These are phyloP conservation scores for Spathaspora sp. DNA, from an alignment of 805 yeast species.

Conservation along the genomic window DNA sequence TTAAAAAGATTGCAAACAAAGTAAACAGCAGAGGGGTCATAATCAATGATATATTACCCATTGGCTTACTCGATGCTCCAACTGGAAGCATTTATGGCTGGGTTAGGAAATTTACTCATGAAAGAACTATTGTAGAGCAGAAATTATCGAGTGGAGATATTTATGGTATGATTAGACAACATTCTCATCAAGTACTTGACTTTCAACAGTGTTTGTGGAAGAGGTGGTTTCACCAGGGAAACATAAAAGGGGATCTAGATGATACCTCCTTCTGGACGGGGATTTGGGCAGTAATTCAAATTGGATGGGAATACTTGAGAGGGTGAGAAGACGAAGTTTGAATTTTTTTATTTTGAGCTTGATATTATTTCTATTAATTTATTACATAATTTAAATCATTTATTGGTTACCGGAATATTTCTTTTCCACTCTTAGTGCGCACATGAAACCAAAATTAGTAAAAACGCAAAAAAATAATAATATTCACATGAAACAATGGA, in stretches of 20 bases:
- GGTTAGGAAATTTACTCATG: constrained; percentile 63
- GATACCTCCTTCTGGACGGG: constrained; percentile 13
- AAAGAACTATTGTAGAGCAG: constrained; percentile 62
- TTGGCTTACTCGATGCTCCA: constrained; percentile 94
- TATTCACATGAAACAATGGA: neutral
- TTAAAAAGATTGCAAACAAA: constrained; percentile 40
- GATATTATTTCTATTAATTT: neutral
- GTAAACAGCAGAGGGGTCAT: constrained; percentile 71
- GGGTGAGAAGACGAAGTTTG: neutral
- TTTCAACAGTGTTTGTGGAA: constrained; percentile 13
- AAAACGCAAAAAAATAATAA: neutral
- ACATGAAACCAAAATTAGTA: neutral
- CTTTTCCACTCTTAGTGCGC: neutral
- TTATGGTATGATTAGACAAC: constrained; percentile 71
- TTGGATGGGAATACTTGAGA: neutral
- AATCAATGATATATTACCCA: constrained; percentile 69
- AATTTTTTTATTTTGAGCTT: neutral
- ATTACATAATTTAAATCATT: neutral
- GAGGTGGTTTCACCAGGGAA: constrained; percentile 15
- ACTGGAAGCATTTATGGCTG: constrained; percentile 78
- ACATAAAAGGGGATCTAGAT: no score
- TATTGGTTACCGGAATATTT: neutral
- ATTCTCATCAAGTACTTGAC: constrained; percentile 29
- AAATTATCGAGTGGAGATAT: constrained; percentile 59
- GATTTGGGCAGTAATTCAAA: neutral